Conservation (phyloP, 805 yeast genomes). For the Candida tammaniensis region DNA sequence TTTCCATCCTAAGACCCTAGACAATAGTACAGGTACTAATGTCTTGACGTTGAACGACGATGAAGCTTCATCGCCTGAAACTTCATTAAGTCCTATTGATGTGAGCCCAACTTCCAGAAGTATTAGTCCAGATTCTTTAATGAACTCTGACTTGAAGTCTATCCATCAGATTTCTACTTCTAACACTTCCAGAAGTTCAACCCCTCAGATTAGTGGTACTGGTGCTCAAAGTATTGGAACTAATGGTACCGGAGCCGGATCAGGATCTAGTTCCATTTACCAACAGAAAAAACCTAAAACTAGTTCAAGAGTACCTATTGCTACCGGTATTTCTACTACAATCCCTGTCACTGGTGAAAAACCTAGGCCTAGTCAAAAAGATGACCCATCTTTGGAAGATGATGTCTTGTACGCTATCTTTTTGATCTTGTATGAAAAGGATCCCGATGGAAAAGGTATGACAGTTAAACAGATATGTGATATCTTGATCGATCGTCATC, state of each 20-base stretch:
- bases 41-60: too few relatives aligned
- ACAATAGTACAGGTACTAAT: slow-evolving; percentile 7
- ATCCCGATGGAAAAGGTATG: slow-evolving; percentile 72
- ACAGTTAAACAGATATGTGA: slow-evolving; percentile 89
- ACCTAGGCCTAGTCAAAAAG: slow-evolving; percentile 67
- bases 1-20: slow-evolving; percentile 30
- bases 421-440: slow-evolving; percentile 65
- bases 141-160: slow-evolving; percentile 24
- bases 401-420: slow-evolving; percentile 76
- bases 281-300: slow-evolving; percentile 31
- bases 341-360: slow-evolving; percentile 75
- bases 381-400: slow-evolving; percentile 62
- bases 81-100: slow-evolving; percentile 25
- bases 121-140: slow-evolving; percentile 43
- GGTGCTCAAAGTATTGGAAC: slow-evolving; percentile 3
- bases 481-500: slow-evolving; percentile 67
- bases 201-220: slow-evolving; percentile 20
- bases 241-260: slow-evolving; percentile 4
- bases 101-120: slow-evolving; percentile 38
- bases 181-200: slow-evolving; percentile 29
- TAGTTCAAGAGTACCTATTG: slow-evolving; percentile 49
- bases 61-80: slow-evolving; percentile 7
- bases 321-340: slow-evolving; percentile 72
- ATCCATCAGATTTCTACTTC: slow-evolving; percentile 22
- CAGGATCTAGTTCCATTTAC: slow-evolving; percentile 4